Base-by-base conservation (phyloP, 495 filamentous ascomycete genomes). In the Podospora anserina region DNA sequence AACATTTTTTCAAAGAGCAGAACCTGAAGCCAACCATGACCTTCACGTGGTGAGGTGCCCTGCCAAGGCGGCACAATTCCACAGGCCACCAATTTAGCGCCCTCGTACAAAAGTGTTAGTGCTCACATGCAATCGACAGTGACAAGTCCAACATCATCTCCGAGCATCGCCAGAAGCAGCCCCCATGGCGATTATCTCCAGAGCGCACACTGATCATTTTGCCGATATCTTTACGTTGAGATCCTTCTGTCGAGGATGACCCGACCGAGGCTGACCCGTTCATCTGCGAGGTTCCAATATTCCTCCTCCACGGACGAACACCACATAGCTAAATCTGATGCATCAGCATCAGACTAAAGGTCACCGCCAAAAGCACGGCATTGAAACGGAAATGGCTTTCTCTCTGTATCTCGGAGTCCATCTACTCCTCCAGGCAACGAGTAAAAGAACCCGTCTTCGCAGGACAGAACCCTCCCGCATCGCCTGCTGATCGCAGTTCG, bases 31-130 rank as follows among this genome's bases (percentile, higher is more conserved):
- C 30, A 28, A 32, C 61, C n/a, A 5, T 62, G 26, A 23, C 5
- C 11, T 58, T 58, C 55, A 58, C 55, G 55, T 58, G 55, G 55
- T 20, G 18, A 26, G 23, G 23, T 58, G n/a, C 61, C 32, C 34
- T 32, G 32, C 61, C 61, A 63, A 63, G 61, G 61, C 61, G 61
- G 61, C 61, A 63, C 61, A 63, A 63, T 23, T 23, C n/a, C 61
- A 18, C 39, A 49, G 39, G 39, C 39, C 39, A 49, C 27, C n/a
- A 19, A 13, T 32, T 62, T 63, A 63, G 61, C 61, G 61, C n/a
- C 34, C 28, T 32, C 19, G 18, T 19, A 49, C n/a, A 63, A n/a
- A 62, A 15, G 16, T 63, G 61, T 63, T 63, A 44, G 30, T 63
- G 18, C n/a, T 39, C 61, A 18, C 30, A 28, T 62, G 18, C 18